phyloP scores from a whole-genome alignment of 805 yeast genomes.

The Debaryomyces prosopidis region DNA sequence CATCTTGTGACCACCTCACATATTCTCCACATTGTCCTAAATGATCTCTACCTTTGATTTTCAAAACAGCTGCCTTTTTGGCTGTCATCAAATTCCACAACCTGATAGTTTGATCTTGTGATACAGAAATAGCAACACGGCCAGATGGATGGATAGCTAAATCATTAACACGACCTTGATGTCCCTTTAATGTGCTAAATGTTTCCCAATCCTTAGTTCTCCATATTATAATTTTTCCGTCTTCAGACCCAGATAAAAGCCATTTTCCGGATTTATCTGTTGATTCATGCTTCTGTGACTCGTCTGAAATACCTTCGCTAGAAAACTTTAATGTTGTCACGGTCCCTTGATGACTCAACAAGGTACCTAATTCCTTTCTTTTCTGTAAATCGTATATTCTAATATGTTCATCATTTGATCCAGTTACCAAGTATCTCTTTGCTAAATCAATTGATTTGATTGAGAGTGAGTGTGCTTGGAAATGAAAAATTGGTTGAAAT shows the following conservation, averaged over 20 bases:
- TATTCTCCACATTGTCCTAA: conserved; percentile 63
- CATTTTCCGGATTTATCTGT: conserved; percentile 67
- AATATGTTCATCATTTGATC: conserved; percentile 94
- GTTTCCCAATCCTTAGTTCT: conserved; percentile 96
- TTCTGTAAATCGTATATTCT: conserved; percentile 91
- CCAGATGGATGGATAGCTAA: conserved; percentile 89
- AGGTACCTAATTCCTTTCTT: conserved; percentile 89
- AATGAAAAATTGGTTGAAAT: conserved; percentile 93
- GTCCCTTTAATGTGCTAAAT: conserved; percentile 87
- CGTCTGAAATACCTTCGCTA: conserved; percentile 34
- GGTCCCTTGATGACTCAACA: conserved; percentile 87
- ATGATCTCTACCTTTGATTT: conserved; percentile 67
- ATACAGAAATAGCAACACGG: conserved; percentile 85
- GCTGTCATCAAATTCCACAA: conserved; percentile 98
- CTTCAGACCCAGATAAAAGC: conserved; percentile 89
- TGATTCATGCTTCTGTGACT: conserved; percentile 13
- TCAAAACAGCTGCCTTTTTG: conserved; percentile 84
- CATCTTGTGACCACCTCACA: conserved; percentile 67
- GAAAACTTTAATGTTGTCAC: conserved; percentile 77
- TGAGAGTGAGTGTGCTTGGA: conserved; percentile 89
- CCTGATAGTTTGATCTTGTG: conserved; percentile 78
- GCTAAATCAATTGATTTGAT: conserved; percentile 83
- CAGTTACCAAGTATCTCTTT: conserved; percentile 84
- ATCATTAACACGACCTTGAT: conserved; percentile 79
- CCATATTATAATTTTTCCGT: conserved; percentile 89